Evolutionary conservation across 179 eudicot genomes (phyloP).

Genomic region (Pouteria campechiana): DNA sequence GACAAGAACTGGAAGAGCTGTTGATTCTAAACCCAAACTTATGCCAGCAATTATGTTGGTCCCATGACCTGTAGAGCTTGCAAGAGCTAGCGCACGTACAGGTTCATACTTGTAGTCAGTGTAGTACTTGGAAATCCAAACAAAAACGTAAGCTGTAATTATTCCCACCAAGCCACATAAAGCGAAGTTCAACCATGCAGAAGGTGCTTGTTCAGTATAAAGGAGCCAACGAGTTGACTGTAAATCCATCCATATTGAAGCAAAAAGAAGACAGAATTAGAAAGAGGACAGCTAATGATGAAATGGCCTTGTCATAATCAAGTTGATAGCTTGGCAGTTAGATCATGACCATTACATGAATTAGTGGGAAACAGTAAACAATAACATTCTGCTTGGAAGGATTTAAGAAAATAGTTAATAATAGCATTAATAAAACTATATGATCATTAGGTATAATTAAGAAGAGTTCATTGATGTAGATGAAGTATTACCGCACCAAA

Average conservation of each 20-base stretch:
- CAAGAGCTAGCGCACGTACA: conserved; percentile 81
- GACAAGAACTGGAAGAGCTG: conserved; percentile 96
- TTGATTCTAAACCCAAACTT: conserved; percentile 95
- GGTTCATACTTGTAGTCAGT: conserved; percentile 97
- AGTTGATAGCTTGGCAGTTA: background rate
- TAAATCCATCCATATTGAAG: conserved; percentile 9
- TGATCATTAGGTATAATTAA: background rate
- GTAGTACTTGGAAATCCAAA: conserved; percentile 89
- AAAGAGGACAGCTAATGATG: background rate
- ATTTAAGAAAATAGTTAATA: background rate
- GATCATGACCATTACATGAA: background rate
- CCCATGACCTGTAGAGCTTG: conserved; percentile 95
- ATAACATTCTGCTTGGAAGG: background rate
- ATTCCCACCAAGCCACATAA: conserved; percentile 96
- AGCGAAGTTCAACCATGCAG: conserved; percentile 93
- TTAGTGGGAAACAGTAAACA: background rate
- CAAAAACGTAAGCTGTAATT: conserved; percentile 77
- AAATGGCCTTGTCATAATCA: no score
- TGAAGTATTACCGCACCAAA: conserved; percentile 78
- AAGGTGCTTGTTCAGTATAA: conserved; percentile 96
- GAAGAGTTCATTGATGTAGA: background rate
- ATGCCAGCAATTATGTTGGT: conserved; percentile 97
- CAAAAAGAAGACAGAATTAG: conserved; percentile 1
- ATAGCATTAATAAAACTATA: background rate
- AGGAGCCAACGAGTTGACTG: conserved; percentile 99